A percentile compares a stretch with the other conserved stretches of the same genome.
Evolutionary conservation across 2,329 filamentous ascomycete genomes (phyloP).

Genomic region (Fusarium sp.): DNA sequence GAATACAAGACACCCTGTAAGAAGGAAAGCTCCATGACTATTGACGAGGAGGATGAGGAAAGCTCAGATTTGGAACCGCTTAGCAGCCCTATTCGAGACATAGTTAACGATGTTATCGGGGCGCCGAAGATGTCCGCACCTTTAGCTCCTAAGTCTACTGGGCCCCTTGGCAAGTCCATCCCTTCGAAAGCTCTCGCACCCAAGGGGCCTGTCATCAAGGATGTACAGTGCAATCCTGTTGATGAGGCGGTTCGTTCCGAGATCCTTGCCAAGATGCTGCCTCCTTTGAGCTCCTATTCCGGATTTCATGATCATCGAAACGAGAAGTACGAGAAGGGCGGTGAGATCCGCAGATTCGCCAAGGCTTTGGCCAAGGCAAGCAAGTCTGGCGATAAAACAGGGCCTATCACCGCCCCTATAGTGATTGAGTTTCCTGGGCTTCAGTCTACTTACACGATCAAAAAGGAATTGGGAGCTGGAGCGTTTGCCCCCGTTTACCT

Average conservation of each 20-base stretch:
- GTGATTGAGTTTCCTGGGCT: slow-evolving; percentile 76
- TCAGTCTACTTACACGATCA: slow-evolving; percentile 78
- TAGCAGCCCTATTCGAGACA: slow-evolving; percentile 81
- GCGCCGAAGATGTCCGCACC: slow-evolving; percentile 65
- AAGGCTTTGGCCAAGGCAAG: slow-evolving; percentile 72
- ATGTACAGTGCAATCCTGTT: slow-evolving; percentile 88
- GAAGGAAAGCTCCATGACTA: slow-evolving; percentile 50
- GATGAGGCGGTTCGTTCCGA: slow-evolving; percentile 79
- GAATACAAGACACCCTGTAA: slow-evolving; percentile 84
- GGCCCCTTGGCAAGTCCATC: slow-evolving; percentile 50
- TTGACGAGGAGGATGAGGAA: slow-evolving; percentile 53
- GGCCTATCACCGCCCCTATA: slow-evolving; percentile 69
- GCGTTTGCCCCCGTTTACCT: slow-evolving; percentile 97
- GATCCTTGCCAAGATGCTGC: slow-evolving; percentile 80
- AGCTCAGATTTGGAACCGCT: slow-evolving; percentile 55
- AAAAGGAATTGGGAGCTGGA: slow-evolving; percentile 88
- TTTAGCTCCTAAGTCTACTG: slow-evolving; percentile 57
- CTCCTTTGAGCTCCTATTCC: slow-evolving; percentile 77
- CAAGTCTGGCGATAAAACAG: slow-evolving; percentile 70
- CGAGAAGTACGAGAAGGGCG: slow-evolving; percentile 72
- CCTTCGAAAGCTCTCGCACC: slow-evolving; percentile 58
- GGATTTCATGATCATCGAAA: slow-evolving; percentile 82
- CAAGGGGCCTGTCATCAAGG: slow-evolving; percentile 82
- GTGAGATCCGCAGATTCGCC: slow-evolving; percentile 84
- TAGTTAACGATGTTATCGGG: slow-evolving; percentile 65